Evolutionary conservation across 257 asterid genomes (phyloP).

Genomic region (Primulina tabacum): DNA sequence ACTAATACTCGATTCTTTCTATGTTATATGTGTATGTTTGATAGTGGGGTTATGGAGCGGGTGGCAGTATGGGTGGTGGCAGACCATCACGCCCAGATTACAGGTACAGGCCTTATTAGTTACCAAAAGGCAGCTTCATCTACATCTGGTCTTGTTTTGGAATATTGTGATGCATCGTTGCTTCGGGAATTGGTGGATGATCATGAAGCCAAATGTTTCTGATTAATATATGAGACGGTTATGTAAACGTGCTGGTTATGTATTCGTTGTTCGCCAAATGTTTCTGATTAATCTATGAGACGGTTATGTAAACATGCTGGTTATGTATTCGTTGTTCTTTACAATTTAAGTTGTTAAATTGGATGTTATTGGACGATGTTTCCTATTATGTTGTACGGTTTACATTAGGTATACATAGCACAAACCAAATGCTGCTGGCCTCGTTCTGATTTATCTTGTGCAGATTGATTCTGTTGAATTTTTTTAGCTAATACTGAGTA

Average conservation of each 20-base stretch:
- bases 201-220: background rate
- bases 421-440: too few relatives aligned
- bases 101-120: slow-evolving; percentile 84
- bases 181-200: slow-evolving; percentile 6
- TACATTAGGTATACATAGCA: background rate
- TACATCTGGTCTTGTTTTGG: slow-evolving; percentile 7
- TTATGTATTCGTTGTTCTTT: too few relatives aligned
- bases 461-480: too few relatives aligned
- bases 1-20: slow-evolving; percentile 12
- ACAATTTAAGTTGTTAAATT: too few relatives aligned
- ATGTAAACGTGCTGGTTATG: background rate
- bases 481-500: too few relatives aligned
- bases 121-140: slow-evolving; percentile 5
- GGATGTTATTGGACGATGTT: background rate
- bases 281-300: too few relatives aligned
- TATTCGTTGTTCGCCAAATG: background rate
- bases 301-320: background rate
- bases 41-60: slow-evolving; percentile 96
- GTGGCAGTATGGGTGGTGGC: slow-evolving; percentile 58
- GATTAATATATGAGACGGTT: too few relatives aligned
- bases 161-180: background rate
- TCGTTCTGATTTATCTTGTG: too few relatives aligned
- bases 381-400: background rate
- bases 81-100: slow-evolving; percentile 82
- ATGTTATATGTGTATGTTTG: slow-evolving; percentile 12